Base-by-base conservation (phyloP, 2,329 filamentous ascomycete genomes). In the Pseudopithomyces chartarum region DNA sequence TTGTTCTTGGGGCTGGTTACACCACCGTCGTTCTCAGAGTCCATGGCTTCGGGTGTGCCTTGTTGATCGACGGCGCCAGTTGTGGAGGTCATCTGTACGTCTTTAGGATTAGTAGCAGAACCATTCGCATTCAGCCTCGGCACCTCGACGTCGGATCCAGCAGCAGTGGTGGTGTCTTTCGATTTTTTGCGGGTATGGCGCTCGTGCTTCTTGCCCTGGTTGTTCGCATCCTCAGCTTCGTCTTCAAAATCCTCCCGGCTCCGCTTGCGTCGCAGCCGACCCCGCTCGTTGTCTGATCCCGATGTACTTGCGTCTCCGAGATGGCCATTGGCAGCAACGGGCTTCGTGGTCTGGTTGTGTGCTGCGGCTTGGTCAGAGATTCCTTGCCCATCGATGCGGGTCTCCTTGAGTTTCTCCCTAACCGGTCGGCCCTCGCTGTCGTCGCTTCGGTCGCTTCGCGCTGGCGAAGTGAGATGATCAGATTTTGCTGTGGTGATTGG, bases 381-480 rank as follows among this genome's bases (percentile, higher is more conserved):
- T 43, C 63, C 43, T 43, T 68, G 64, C 51, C 79, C 75, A 38
- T 81, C 81, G 54, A 88, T 85, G n/a, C 82, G 80, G 3, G 85
- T 86, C 65, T 87, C 82, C 71, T 85, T 83, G 52, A 88, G 75
- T 73, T 86, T 84, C 69, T 87, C 82, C 56, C 85, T 78, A 36
- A 87, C 83, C 8, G 84, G 84, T 57, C 80, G 81, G 69, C 87
- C 85, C 58, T 82, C 80, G 56, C 75, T 76, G 40, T 81, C 79
- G 55, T 73, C 73, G 61, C 72, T 74, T 57, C 64, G 75, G 59
- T 82, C 80, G 56, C 73, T 77, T 36, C 63, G 69, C 36, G 71
- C 63, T 26, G 71, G 72, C 2, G 73, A 73, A 15, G 64, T 53
- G 36, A 61, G 59, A 10, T 57, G 42, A 22, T 57, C 59, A 17